Percentiles rank a stretch among this genome's conserved stretches.
Conservation (phyloP, 345 rosid species). For the Rhizophora apiculata region DNA sequence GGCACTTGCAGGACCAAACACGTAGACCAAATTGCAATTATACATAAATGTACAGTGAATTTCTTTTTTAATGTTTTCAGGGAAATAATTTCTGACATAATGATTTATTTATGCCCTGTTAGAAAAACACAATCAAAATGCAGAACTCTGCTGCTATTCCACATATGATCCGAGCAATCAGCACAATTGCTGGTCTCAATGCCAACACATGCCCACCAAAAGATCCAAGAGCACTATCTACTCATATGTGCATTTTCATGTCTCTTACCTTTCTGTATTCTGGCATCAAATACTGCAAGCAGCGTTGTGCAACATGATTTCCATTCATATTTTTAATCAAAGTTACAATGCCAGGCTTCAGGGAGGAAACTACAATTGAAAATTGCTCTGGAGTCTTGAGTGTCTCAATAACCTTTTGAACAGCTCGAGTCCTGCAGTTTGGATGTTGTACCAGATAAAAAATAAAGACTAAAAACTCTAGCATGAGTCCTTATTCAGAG, state of each 20-base stretch:
- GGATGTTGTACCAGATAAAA: neutral
- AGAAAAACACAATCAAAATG: too few species aligned
- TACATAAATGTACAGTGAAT: too few species aligned
- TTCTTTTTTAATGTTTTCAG: too few species aligned
- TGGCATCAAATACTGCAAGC: slow-evolving; percentile 59
- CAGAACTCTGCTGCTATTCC: too few species aligned
- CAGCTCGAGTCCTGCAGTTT: slow-evolving; percentile 63
- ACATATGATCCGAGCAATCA: too few species aligned
- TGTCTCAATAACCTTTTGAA: slow-evolving; percentile 76
- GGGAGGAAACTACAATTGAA: slow-evolving; percentile 49
- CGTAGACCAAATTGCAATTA: too few species aligned
- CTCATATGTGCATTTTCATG: neutral
- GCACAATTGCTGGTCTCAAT: too few species aligned
- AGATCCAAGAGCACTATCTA: neutral
- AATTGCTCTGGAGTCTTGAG: slow-evolving; percentile 54
- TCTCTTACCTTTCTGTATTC: slow-evolving; percentile 48
- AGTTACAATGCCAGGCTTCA: slow-evolving; percentile 62
- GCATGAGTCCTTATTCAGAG: neutral
- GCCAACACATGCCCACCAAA: too few species aligned
- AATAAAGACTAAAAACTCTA: neutral
- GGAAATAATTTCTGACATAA: too few species aligned
- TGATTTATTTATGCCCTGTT: too few species aligned
- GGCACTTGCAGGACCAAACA: too few species aligned
- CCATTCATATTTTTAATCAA: slow-evolving; percentile 75
- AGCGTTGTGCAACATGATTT: slow-evolving; percentile 77